Percentiles rank a stretch among this genome's conserved stretches.
Conservation (phyloP, 768 basidiomycete species). For the Hysterangium stoloniferum region DNA sequence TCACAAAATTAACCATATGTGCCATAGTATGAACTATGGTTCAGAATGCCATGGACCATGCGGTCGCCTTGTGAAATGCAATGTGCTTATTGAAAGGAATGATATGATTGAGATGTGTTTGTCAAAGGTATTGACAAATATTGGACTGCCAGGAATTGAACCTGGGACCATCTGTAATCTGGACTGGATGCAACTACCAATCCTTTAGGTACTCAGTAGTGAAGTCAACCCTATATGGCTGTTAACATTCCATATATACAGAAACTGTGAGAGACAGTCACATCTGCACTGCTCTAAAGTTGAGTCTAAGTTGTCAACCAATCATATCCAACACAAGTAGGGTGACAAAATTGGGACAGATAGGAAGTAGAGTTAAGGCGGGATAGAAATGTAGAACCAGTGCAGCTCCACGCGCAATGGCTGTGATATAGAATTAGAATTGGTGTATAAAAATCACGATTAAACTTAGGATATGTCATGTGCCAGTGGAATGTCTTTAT, state of each 20-base stretch:
- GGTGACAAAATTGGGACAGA: constrained; percentile 93
- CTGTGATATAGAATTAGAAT: constrained; percentile 30
- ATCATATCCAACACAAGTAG: too few relatives aligned
- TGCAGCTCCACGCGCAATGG: constrained; percentile 80
- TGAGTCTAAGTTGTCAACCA: too few relatives aligned
- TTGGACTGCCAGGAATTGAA: too few relatives aligned
- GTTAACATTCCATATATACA: too few relatives aligned
- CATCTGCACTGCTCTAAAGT: too few relatives aligned
- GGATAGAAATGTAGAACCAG: constrained; percentile 88
- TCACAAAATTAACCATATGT: constrained; percentile 80
- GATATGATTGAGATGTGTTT: constrained; percentile 74
- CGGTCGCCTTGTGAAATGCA: constrained; percentile 83
- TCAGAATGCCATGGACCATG: constrained; percentile 80
- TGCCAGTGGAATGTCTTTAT: constrained; percentile 64
- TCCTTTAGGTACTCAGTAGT: too few relatives aligned
- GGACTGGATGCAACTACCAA: too few relatives aligned
- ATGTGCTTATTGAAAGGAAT: constrained; percentile 96
- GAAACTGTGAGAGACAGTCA: too few relatives aligned
- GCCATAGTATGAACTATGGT: constrained; percentile 69
- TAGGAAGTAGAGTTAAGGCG: constrained; percentile 86
- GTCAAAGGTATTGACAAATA: too few relatives aligned
- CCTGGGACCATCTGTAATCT: too few relatives aligned
- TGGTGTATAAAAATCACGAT: not conserved
- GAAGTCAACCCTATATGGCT: too few relatives aligned
- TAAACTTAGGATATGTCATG: constrained; percentile 61